A percentile compares a stretch with the other conserved stretches of the same genome.
These are phyloP conservation scores for Zymoseptoria brevis DNA, from an alignment of 2,329 filamentous ascomycete species.

Conservation along the genomic window DNA sequence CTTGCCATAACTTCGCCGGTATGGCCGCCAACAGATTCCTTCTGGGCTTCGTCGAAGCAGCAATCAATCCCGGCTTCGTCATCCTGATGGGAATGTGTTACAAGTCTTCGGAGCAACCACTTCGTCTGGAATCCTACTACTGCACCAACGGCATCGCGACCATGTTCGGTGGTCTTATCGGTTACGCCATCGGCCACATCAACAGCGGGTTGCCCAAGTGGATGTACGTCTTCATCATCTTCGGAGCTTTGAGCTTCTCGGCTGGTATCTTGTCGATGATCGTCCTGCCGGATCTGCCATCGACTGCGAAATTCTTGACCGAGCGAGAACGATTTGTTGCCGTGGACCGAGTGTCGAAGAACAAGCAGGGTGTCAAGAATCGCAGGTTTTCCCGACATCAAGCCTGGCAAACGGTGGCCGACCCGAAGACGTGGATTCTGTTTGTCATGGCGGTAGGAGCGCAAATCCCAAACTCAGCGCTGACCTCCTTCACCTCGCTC, in stretches of 20 bases:
- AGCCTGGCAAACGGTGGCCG: slow-evolving; percentile 41
- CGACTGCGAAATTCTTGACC: slow-evolving; percentile 12
- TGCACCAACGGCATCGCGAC: slow-evolving; percentile 53
- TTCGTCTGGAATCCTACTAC: slow-evolving; percentile 50
- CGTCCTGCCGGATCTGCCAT: slow-evolving; percentile 12
- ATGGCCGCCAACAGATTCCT: slow-evolving; percentile 33
- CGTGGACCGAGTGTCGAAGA: slow-evolving; percentile 45
- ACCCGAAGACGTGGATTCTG: slow-evolving; percentile 54
- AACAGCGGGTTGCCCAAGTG: slow-evolving; percentile 42
- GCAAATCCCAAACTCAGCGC: slow-evolving; percentile 49
- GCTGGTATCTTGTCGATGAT: slow-evolving; percentile 31
- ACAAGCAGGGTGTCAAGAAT: slow-evolving; percentile 50
- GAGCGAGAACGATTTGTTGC: slow-evolving; percentile 27
- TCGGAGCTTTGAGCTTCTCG: slow-evolving; percentile 33
- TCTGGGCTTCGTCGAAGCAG: slow-evolving; percentile 30
- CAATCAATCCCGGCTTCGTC: slow-evolving; percentile 31
- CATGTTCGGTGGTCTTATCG: slow-evolving; percentile 53
- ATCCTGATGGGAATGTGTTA: slow-evolving; percentile 33
- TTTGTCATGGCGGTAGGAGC: slow-evolving; percentile 48
- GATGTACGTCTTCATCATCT: slow-evolving; percentile 55
- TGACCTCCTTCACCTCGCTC: slow-evolving; percentile 47
- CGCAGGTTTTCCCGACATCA: slow-evolving; percentile 35
- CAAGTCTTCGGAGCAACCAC: slow-evolving; percentile 39
- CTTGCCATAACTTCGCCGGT: slow-evolving; percentile 34
- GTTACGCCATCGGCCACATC: slow-evolving; percentile 55